Conservation (phyloP, 768 basidiomycete species). For the Strobilomyces dryophilus region DNA sequence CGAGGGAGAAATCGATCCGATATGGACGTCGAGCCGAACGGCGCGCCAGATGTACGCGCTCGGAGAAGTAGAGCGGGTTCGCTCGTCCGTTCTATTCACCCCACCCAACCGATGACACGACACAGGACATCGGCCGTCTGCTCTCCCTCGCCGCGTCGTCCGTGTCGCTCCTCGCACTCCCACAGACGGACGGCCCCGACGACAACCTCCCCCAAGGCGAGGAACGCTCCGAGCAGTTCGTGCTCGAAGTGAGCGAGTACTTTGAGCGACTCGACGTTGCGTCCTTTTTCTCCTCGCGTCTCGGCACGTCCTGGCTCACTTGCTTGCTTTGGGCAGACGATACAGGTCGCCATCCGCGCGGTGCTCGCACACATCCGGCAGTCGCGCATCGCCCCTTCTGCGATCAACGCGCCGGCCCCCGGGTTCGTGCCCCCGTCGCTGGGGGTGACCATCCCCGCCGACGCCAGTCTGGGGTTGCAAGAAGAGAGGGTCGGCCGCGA, state of each 20-base stretch:
- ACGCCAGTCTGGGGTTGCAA: constrained; percentile 60
- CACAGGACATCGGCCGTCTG: constrained; percentile 72
- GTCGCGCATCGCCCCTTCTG: constrained; percentile 81
- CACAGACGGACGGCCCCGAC: constrained; percentile 69
- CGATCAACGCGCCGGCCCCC: constrained; percentile 74
- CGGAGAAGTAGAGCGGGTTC: constrained; percentile 75
- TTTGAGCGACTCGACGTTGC: constrained; percentile 75
- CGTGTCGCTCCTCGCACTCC: constrained; percentile 74
- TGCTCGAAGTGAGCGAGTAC: constrained; percentile 80
- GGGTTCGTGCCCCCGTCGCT: constrained; percentile 75
- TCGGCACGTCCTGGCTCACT: background rate
- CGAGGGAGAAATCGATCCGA: constrained; percentile 57
- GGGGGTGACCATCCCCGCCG: constrained; percentile 66
- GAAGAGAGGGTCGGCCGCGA: constrained; percentile 73
- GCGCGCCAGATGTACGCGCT: constrained; percentile 79
- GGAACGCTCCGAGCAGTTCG: constrained; percentile 82
- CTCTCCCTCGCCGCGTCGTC: constrained; percentile 74
- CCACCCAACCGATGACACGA: background rate
- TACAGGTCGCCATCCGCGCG: constrained; percentile 72
- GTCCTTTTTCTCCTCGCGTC: constrained; percentile 14
- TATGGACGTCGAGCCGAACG: constrained; percentile 78
- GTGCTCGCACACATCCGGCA: constrained; percentile 78
- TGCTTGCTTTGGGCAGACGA: constrained; percentile 41
- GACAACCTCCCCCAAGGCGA: constrained; percentile 74
- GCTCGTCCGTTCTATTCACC: background rate